Evolutionary conservation across 345 rosid species (phyloP), one percentile per base, ranked within the genome.

Genomic region (Lepidium aucheri): DNA sequence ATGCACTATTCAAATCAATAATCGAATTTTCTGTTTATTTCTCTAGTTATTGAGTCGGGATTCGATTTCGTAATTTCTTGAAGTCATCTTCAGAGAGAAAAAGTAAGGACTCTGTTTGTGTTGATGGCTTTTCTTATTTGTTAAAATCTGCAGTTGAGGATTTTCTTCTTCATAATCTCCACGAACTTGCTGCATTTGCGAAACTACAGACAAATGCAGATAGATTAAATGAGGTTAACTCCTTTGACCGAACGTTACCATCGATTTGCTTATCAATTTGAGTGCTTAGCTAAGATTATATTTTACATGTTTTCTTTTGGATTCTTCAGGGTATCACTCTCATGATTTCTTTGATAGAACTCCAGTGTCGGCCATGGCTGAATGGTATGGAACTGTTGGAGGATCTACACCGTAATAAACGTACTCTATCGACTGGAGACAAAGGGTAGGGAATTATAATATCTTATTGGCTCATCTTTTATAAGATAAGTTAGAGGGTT

Each of bases 311-410:
- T 44, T 12, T 30, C 14, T 7, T 46, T 64, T 6, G 52, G 52
- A 34, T 39, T 32, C 14, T 74, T 65, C 61, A 87, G 95, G 86
- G 88, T 11, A 80, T 85, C 36, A 64, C 76, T 43, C 73, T 73
- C 44, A 73, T 88, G 55, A 79, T 85, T 33, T 56, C 77, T 35
- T 71, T 84, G 53, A 65, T 88, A 62, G 82, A 84, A 16, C 40
- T 46, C 65, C 68, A 67, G 70, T 85, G 80, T 67, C 82, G 63
- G 3, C 87, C 86, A 14, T 84, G 81, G 89, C 43, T 64, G 65
- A 84, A 84, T 63, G 91, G 89, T 12, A 53, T 84, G 76, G 82
- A 88, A 54, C 33, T 82, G 55, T 65, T 85, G 74, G 80, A 81
- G 79, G 86, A 84, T 76, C 74, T 78, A 51, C 77, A 39, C 42